These are phyloP conservation scores for Pistacia atlantica DNA, from an alignment of 345 rosid genomes.

Conservation along the genomic window DNA sequence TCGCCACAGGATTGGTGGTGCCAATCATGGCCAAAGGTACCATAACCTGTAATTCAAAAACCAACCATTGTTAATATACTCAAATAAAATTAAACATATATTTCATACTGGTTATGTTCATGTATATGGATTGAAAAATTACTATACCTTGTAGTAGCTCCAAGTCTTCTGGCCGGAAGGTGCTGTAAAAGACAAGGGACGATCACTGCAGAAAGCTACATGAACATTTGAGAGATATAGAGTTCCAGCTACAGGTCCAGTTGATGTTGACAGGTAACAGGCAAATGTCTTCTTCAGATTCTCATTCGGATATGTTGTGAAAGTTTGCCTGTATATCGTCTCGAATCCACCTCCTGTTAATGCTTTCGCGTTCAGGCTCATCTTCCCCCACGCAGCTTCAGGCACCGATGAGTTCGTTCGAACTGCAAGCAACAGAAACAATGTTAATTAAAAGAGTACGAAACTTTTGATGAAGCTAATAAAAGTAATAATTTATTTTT, in stretches of 20 bases:
- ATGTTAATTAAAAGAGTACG: background rate
- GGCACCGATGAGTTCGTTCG: slow-evolving; percentile 49
- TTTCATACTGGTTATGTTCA: too few relatives aligned
- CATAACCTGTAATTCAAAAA: slow-evolving; percentile 35
- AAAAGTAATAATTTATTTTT: background rate
- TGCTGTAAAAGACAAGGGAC: slow-evolving; percentile 51
- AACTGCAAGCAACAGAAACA: slow-evolving; percentile 25
- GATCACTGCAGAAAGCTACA: slow-evolving; percentile 65
- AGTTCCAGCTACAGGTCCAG: slow-evolving; percentile 66
- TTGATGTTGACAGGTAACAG: slow-evolving; percentile 57
- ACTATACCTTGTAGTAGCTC: slow-evolving; percentile 60
- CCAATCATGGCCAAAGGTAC: slow-evolving; percentile 48
- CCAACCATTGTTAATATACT: background rate
- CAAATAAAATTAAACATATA: too few relatives aligned
- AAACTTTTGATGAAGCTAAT: background rate
- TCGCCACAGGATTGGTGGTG: slow-evolving; percentile 41
- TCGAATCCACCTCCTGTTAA: slow-evolving; percentile 61
- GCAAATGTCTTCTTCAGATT: slow-evolving; percentile 54
- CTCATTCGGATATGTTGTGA: slow-evolving; percentile 44
- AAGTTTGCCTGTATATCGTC: slow-evolving; percentile 52
- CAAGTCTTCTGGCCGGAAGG: slow-evolving; percentile 62
- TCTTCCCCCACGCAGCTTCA: slow-evolving; percentile 64
- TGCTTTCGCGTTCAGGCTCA: slow-evolving; percentile 58
- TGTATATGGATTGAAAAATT: background rate
- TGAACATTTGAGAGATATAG: slow-evolving; percentile 55